These are phyloP conservation scores for Chytriomyces confervae DNA, from an alignment of 192 early-diverging fungal genomes.

Conservation along the genomic window DNA sequence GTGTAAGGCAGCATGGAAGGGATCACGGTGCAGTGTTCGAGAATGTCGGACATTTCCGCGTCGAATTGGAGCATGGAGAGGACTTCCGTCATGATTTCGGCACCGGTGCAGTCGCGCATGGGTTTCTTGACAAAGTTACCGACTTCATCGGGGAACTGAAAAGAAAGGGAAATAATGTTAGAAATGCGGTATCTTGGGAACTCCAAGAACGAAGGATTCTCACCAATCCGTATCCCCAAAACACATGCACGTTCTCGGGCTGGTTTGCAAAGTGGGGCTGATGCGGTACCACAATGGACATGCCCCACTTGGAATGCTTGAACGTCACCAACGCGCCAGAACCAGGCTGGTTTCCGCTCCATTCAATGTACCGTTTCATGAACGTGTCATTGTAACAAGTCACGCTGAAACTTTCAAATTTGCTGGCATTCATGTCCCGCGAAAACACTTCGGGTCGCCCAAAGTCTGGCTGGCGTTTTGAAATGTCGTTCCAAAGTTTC, in stretches of 20 bases:
- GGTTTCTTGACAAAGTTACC: slow-evolving; percentile 49
- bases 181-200: background rate
- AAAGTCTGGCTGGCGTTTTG: slow-evolving; percentile 41
- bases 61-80: slow-evolving; percentile 33
- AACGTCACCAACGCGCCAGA: slow-evolving; percentile 47
- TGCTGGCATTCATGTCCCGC: background rate
- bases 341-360: slow-evolving; percentile 40
- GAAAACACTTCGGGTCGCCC: slow-evolving; percentile 38
- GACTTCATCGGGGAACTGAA: slow-evolving; percentile 34
- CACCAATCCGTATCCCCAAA: slow-evolving; percentile 43
- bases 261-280: slow-evolving; percentile 49
- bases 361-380: slow-evolving; percentile 33
- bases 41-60: slow-evolving; percentile 22
- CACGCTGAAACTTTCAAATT: slow-evolving; percentile 41
- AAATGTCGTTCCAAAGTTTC: slow-evolving; percentile 41
- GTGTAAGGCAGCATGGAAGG: background rate
- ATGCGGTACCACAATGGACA: slow-evolving; percentile 39
- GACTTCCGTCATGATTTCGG: slow-evolving; percentile 40
- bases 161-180: background rate
- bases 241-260: slow-evolving; percentile 38
- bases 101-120: slow-evolving; percentile 47
- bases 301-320: slow-evolving; percentile 39
- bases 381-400: slow-evolving; percentile 27
- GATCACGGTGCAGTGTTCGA: slow-evolving; percentile 10
- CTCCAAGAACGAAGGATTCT: background rate